These are phyloP conservation scores for Meyerozyma sp. DNA, from an alignment of 1,139 yeast species.

Conservation along the genomic window DNA sequence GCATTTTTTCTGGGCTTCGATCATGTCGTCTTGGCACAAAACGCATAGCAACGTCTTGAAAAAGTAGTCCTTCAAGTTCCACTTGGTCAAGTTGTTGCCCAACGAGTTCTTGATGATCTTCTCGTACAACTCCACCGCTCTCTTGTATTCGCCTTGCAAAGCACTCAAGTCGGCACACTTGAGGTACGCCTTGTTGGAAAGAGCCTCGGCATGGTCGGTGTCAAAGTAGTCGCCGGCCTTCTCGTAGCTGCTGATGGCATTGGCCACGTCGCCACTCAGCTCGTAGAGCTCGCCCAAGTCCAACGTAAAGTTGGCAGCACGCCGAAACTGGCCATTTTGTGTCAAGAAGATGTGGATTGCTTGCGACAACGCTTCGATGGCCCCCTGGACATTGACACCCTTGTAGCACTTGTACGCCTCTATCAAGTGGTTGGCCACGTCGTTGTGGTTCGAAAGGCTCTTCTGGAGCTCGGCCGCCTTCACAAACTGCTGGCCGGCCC, in stretches of 20 bases:
- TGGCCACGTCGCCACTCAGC: slow-evolving; percentile 54
- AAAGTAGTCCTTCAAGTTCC: slow-evolving; percentile 92
- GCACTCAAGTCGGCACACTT: slow-evolving; percentile 91
- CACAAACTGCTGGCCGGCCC: slow-evolving; percentile 81
- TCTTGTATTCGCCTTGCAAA: slow-evolving; percentile 61
- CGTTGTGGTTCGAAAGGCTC: slow-evolving; percentile 75
- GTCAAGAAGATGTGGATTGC: slow-evolving; percentile 81
- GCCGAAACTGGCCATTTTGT: slow-evolving; percentile 86
- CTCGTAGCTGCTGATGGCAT: slow-evolving; percentile 77
- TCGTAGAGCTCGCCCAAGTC: slow-evolving; percentile 89
- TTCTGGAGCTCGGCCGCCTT: slow-evolving; percentile 80
- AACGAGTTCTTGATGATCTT: slow-evolving; percentile 70
- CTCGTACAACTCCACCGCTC: slow-evolving; percentile 74
- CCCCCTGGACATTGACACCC: slow-evolving; percentile 67
- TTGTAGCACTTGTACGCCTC: slow-evolving; percentile 90
- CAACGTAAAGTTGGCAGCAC: slow-evolving; percentile 92
- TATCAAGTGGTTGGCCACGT: slow-evolving; percentile 83
- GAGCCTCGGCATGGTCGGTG: slow-evolving; percentile 90
- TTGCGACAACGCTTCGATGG: slow-evolving; percentile 67
- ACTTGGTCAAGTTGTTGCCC: slow-evolving; percentile 72
- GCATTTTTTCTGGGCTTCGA: slow-evolving; percentile 75
- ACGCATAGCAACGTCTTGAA: slow-evolving; percentile 78
- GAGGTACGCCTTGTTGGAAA: slow-evolving; percentile 80
- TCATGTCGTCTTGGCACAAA: slow-evolving; percentile 76
- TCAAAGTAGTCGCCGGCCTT: slow-evolving; percentile 95